A percentile compares a stretch with the other conserved stretches of the same genome.
Conservation (phyloP, 768 basidiomycete species). For the Serendipita sp. region DNA sequence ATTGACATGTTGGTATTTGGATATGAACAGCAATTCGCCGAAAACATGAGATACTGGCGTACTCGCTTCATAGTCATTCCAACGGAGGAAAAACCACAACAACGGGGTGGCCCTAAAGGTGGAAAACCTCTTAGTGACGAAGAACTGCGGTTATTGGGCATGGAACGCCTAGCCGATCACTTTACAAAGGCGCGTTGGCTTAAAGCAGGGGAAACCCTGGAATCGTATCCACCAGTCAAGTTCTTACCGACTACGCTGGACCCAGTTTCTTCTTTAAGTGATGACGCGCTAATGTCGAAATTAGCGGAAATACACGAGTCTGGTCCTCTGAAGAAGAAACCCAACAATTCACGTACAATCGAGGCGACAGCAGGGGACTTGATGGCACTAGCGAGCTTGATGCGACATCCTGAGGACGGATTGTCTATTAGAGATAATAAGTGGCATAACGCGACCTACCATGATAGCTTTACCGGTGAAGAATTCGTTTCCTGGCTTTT, state of each 20-base stretch:
- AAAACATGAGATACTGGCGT: conserved; percentile 81
- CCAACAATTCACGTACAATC: conserved; percentile 63
- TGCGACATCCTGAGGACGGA: conserved; percentile 64
- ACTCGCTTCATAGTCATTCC: conserved; percentile 90
- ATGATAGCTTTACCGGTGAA: conserved; percentile 74
- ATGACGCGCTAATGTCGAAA: conserved; percentile 61
- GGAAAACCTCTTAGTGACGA: conserved; percentile 72
- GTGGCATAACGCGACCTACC: conserved; percentile 63
- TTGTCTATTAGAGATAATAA: conserved; percentile 69
- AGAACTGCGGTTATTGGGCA: conserved; percentile 75
- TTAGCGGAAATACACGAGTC: conserved; percentile 61
- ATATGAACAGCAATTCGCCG: conserved; percentile 64
- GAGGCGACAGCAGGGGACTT: conserved; percentile 37
- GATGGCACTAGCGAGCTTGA: conserved; percentile 54
- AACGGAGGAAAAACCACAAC: conserved; percentile 46
- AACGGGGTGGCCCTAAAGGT: background rate
- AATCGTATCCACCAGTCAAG: conserved; percentile 38
- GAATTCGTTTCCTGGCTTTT: conserved; percentile 86
- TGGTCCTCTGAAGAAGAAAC: conserved; percentile 63
- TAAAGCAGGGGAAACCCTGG: conserved; percentile 36
- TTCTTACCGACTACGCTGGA: conserved; percentile 75
- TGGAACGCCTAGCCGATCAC: conserved; percentile 78
- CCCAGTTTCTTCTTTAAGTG: conserved; percentile 62
- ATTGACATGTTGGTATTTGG: conserved; percentile 75
- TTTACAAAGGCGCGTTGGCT: conserved; percentile 78